These are phyloP conservation scores for Calendula officinalis DNA, from an alignment of 129 eudicot genomes.

Conservation along the genomic window DNA sequence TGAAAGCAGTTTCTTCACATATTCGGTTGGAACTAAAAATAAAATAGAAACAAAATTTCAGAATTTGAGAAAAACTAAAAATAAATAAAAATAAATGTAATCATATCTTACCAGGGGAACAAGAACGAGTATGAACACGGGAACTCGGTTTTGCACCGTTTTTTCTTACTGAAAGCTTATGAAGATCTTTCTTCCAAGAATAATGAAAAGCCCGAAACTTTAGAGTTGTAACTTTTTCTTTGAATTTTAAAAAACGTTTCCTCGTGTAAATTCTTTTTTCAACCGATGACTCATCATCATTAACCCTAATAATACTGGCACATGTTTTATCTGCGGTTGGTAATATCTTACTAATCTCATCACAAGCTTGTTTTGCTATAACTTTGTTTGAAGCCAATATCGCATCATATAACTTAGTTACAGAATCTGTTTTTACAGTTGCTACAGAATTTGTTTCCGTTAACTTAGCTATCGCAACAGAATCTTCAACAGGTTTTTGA, in stretches of 20 bases:
- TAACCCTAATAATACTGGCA: constrained; percentile 21
- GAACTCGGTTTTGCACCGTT: constrained; percentile 44
- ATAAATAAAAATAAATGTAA: background rate
- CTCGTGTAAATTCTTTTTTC: constrained; percentile 47
- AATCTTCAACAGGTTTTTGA: constrained; percentile 31
- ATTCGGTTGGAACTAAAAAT: constrained; percentile 52
- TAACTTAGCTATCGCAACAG: constrained; percentile 57
- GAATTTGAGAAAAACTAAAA: background rate
- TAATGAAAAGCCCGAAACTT: constrained; percentile 71
- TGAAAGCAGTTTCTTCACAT: constrained; percentile 53
- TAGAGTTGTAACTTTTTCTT: constrained; percentile 58
- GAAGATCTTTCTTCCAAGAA: constrained; percentile 78
- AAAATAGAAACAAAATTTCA: constrained; percentile 20
- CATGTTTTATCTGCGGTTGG: constrained; percentile 27
- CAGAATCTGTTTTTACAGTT: constrained; percentile 3
- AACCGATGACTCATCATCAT: constrained; percentile 23
- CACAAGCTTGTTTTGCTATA: constrained; percentile 44
- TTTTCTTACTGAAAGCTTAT: constrained; percentile 55
- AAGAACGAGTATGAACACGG: constrained; percentile 50
- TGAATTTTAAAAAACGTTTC: constrained; percentile 53
- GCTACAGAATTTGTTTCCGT: constrained; percentile 33
- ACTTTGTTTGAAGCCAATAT: constrained; percentile 55
- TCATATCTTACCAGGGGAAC: constrained; percentile 58
- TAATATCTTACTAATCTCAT: constrained; percentile 49
- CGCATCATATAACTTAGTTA: constrained; percentile 25